These are phyloP conservation scores for Pichia sp. DNA, from an alignment of 1,139 yeast species.

Conservation along the genomic window DNA sequence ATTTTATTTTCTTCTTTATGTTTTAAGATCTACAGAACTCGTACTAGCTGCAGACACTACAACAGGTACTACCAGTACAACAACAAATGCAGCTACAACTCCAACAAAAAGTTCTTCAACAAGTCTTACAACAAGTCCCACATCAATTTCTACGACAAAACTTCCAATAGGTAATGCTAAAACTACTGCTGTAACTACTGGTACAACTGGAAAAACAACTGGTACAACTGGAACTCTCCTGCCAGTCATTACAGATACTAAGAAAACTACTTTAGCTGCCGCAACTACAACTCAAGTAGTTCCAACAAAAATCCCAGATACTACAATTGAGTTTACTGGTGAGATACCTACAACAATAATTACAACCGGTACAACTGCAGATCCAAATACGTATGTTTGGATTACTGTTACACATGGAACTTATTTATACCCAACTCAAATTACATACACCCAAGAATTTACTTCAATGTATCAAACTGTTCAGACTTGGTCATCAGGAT, in stretches of 20 bases:
- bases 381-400: conserved; percentile 18
- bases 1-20: neutral
- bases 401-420: conserved; percentile 14
- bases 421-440: conserved; percentile 17
- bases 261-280: neutral
- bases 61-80: too few species aligned
- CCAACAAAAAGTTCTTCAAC: neutral
- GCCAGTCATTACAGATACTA: neutral
- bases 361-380: conserved; percentile 15
- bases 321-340: conserved; percentile 2
- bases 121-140: too few species aligned
- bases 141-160: too few species aligned
- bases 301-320: conserved; percentile 3
- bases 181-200: too few species aligned
- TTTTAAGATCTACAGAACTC: neutral
- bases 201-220: neutral
- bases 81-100: neutral
- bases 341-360: conserved; percentile 9
- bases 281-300: neutral
- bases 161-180: too few species aligned
- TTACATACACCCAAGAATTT: conserved; percentile 44
- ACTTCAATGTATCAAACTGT: conserved; percentile 33
- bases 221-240: neutral
- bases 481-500: conserved; percentile 41
- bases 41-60: neutral